Evolutionary conservation across 1,139 yeast genomes (phyloP).

Genomic region (Protomyces inouyei): DNA sequence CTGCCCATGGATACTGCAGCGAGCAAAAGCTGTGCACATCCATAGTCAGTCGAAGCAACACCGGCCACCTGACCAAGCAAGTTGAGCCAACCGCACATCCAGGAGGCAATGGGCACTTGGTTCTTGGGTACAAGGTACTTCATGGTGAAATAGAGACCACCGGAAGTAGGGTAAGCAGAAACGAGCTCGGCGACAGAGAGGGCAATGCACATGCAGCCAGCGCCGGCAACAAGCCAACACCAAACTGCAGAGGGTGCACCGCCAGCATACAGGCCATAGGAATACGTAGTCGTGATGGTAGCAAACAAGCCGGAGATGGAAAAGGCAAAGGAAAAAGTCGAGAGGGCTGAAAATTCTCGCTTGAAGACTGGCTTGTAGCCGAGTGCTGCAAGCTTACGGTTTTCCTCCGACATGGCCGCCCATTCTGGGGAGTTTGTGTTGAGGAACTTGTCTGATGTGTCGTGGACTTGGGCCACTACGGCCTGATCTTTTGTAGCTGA

Average conservation of each 20-base stretch:
- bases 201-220: conserved; percentile 43
- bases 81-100: conserved; percentile 49
- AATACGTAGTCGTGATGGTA: conserved; percentile 49
- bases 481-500: too few species aligned
- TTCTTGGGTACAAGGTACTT: conserved; percentile 37
- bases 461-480: too few species aligned
- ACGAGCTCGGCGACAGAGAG: conserved; percentile 58
- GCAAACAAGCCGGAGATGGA: conserved; percentile 69
- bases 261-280: conserved; percentile 33
- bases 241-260: conserved; percentile 29
- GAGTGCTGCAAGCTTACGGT: conserved; percentile 40
- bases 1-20: conserved; percentile 46
- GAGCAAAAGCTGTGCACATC: conserved; percentile 43
- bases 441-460: neutral
- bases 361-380: conserved; percentile 73
- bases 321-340: conserved; percentile 52
- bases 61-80: conserved; percentile 47
- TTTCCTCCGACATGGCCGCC: conserved; percentile 23
- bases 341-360: conserved; percentile 60
- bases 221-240: conserved; percentile 28
- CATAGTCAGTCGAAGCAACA: conserved; percentile 41
- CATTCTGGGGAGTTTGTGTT: conserved; percentile 10
- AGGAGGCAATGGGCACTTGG: conserved; percentile 40
- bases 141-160: conserved; percentile 50
- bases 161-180: conserved; percentile 64